Evolutionary conservation across 768 basidiomycete species (phyloP).

Genomic region (Russula olivacea): DNA sequence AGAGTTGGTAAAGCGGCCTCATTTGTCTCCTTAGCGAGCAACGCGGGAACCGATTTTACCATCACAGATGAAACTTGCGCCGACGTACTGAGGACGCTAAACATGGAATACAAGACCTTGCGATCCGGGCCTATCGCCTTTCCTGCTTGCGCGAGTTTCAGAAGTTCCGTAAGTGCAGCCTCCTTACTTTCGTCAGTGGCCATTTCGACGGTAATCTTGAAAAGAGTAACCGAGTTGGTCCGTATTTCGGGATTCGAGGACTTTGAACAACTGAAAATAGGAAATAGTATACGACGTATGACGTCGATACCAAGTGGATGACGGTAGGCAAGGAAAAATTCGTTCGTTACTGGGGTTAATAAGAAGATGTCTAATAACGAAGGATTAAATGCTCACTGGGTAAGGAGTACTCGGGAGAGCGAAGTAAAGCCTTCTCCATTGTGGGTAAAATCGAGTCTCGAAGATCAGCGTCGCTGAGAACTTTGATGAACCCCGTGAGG

Average conservation of each 20-base stretch:
- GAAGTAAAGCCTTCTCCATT: conserved; percentile 73
- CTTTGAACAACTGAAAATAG: conserved; percentile 62
- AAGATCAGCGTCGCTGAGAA: conserved; percentile 49
- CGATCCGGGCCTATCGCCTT: conserved; percentile 90
- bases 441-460: conserved; percentile 52
- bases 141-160: conserved; percentile 69
- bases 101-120: conserved; percentile 76
- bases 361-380: conserved; percentile 10
- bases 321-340: conserved; percentile 52
- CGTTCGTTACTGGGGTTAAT: conserved; percentile 42
- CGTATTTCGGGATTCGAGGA: conserved; percentile 65
- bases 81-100: conserved; percentile 48
- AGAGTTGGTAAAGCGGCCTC: conserved; percentile 57
- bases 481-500: conserved; percentile 59
- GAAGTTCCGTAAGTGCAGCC: conserved; percentile 54
- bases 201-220: conserved; percentile 41
- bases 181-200: conserved; percentile 37
- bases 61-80: conserved; percentile 42
- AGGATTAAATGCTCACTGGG: conserved; percentile 39
- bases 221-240: conserved; percentile 48
- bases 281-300: conserved; percentile 51
- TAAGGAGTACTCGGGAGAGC: conserved; percentile 76
- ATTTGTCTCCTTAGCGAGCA: conserved; percentile 71
- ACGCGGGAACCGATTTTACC: conserved; percentile 37
- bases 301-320: conserved; percentile 43